Base-by-base conservation (phyloP, 257 asterid species). In the Solanum chiquidenum region DNA sequence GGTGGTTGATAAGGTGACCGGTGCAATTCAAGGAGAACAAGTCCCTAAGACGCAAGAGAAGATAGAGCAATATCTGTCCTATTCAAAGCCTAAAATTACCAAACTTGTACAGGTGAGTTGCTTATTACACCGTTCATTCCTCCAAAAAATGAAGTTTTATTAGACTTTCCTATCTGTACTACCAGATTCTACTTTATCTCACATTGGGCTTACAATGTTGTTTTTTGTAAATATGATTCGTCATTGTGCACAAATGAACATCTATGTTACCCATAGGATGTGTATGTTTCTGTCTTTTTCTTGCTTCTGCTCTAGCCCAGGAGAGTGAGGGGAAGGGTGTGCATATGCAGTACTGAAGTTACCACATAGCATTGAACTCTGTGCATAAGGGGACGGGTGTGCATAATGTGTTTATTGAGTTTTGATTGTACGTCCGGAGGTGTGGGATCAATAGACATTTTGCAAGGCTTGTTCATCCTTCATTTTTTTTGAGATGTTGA, bases 1-100 rank as follows among this genome's bases (percentile, higher is more conserved):
- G 92, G 98, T 94, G 92, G 99, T 97, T 79, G 99, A 97, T 91
- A 97, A 97, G 91, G 96, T 97, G 88, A 93, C 93, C 5, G 75
- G 95, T 84, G 89, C 99, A 29, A 90, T 95, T 83, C 98, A 89
- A 90, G 91, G 86, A 21, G 98, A 93, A 42, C 96, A 95, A 83
- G 80, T 96, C 84, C 99, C 99, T 11, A 95, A 91, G 92, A 93
- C 96, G 3, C 97, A 91, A 91, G 98, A 96, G 14, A 95, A 93
- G 88, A 87, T 90, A 31, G 98, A 95, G 80, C 99, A 93, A 82
- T 97, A 95, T 89, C 95, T 97, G 71, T 88, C 95, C 23, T 89
- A 74, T 90, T 92, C 97, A 87, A 93, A 95, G 92, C 90, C 94
- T 83, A 97, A 97, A 91, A 95, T 97, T 72, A 86, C 94, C 88